phyloP scores from a whole-genome alignment of 805 yeast species.

The Yamadazyma nakazawae region DNA sequence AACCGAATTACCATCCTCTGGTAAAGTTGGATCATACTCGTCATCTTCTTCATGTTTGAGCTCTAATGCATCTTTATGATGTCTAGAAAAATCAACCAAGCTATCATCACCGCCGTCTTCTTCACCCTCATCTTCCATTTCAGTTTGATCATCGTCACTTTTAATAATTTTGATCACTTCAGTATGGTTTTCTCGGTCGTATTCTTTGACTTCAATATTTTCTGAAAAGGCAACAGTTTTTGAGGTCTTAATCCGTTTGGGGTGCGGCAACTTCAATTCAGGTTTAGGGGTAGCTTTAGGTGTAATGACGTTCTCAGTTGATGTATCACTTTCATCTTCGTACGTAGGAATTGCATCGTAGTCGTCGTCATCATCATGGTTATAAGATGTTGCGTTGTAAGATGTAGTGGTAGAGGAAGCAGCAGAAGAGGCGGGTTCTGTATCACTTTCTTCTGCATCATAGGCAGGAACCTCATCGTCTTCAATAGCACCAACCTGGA shows the following conservation, averaged over 20 bases:
- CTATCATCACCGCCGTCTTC: conserved; percentile 11
- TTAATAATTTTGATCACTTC: conserved; percentile 20
- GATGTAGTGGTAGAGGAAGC: neutral
- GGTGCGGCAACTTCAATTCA: conserved; percentile 4
- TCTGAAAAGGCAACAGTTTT: conserved; percentile 42
- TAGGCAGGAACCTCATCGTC: conserved; percentile 12
- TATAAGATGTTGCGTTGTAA: neutral
- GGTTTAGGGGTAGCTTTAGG: conserved; percentile 1
- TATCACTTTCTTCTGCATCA: conserved; percentile 3
- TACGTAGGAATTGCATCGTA: conserved; percentile 23
- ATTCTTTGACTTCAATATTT: conserved; percentile 41
- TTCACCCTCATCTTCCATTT: conserved; percentile 15
- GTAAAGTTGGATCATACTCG: conserved; percentile 15
- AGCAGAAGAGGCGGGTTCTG: neutral
- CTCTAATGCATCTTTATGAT: conserved; percentile 32
- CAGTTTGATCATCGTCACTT: conserved; percentile 20
- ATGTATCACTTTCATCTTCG: conserved; percentile 17
- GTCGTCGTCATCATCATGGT: conserved; percentile 20
- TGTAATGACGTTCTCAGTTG: conserved; percentile 6
- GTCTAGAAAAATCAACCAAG: conserved; percentile 17
- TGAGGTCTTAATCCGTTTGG: conserved; percentile 17
- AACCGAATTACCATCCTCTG: conserved; percentile 14
- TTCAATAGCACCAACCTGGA: conserved; percentile 18
- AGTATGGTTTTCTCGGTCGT: conserved; percentile 34
- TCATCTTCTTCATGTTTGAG: conserved; percentile 24